phyloP scores from a whole-genome alignment of 768 basidiomycete genomes.

The Agaricus sinodeliciosus region DNA sequence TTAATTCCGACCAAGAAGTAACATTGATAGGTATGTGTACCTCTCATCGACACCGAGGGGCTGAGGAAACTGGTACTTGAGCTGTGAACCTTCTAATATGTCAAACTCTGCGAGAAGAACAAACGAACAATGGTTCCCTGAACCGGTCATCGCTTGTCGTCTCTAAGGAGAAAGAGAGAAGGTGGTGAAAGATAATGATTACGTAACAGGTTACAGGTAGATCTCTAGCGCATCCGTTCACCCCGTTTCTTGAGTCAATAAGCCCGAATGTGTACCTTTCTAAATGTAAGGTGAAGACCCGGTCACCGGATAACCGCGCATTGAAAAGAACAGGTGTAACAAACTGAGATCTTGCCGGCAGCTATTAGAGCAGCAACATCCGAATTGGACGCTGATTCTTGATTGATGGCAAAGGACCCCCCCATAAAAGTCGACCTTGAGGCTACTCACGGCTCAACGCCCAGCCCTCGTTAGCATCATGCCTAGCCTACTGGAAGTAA shows the following conservation, averaged over 20 bases:
- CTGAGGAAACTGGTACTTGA: conserved; percentile 95
- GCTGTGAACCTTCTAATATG: conserved; percentile 88
- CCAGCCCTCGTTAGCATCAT: conserved; percentile 72
- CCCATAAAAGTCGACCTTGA: too few species aligned
- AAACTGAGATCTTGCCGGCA: too few species aligned
- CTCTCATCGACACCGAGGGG: conserved; percentile 93
- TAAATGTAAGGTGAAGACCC: too few species aligned
- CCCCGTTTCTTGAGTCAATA: too few species aligned
- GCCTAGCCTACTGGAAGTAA: conserved; percentile 27
- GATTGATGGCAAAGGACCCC: too few species aligned
- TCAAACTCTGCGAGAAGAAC: conserved; percentile 98
- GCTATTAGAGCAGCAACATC: too few species aligned
- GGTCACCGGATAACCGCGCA: too few species aligned
- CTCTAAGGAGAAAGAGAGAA: neutral
- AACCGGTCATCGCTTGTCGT: conserved; percentile 39
- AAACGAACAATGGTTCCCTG: conserved; percentile 81
- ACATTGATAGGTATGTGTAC: conserved; percentile 29
- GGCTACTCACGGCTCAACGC: neutral
- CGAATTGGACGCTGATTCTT: too few species aligned
- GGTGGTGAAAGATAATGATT: neutral
- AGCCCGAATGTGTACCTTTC: too few species aligned
- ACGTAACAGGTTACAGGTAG: neutral
- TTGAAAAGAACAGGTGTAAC: too few species aligned
- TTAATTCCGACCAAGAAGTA: conserved; percentile 1
- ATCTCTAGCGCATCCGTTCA: too few species aligned